phyloP scores from a whole-genome alignment of 2,329 filamentous ascomycete species.

The Botrytis sinoallii region DNA sequence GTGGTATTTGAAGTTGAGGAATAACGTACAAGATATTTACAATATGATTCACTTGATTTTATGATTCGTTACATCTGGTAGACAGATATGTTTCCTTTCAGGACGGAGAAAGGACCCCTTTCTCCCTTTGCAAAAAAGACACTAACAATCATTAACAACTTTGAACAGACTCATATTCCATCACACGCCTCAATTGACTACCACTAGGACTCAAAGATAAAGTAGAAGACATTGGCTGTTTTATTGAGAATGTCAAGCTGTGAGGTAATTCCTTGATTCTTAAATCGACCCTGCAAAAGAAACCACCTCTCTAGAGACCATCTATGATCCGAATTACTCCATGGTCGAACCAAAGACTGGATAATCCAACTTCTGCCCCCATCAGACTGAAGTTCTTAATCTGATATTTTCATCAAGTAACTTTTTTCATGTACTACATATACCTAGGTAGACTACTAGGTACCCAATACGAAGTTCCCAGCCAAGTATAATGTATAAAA shows the following conservation, averaged over 20 bases:
- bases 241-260: not conserved
- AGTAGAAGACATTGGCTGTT: not conserved
- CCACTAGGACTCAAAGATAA: too few relatives aligned
- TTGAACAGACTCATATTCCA: not conserved
- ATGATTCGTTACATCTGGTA: not conserved
- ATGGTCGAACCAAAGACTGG: not conserved
- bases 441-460: too few relatives aligned
- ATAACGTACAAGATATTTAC: not conserved
- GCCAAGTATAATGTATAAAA: not conserved
- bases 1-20: not conserved
- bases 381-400: too few relatives aligned
- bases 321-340: not conserved
- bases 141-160: not conserved
- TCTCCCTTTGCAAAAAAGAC: not conserved
- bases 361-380: not conserved
- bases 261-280: not conserved
- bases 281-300: not conserved
- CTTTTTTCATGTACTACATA: not conserved
- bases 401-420: not conserved
- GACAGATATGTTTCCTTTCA: not conserved
- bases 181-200: not conserved
- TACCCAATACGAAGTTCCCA: rapidly evolving
- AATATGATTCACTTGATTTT: not conserved
- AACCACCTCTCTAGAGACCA: not conserved
- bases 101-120: too few relatives aligned